A percentile compares a stretch with the other conserved stretches of the same genome.
Conservation (phyloP, 208 protist species). For the Acanthamoeba castellanii region DNA sequence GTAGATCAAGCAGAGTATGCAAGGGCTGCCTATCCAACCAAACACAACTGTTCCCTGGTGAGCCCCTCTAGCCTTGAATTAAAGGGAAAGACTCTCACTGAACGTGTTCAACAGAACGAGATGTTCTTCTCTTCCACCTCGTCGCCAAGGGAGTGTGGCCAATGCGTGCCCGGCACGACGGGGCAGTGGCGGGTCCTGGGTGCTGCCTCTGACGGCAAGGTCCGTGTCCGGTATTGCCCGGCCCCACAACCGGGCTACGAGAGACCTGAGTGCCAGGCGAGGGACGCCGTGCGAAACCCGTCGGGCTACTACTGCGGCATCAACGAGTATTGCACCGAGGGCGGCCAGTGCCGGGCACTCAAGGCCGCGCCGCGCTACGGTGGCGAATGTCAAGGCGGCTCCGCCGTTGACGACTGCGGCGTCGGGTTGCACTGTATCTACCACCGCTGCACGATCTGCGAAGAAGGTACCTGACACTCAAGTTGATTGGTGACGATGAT, state of each 20-base stretch:
- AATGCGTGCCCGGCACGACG: slow-evolving; percentile 17
- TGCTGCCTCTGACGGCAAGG: not conserved
- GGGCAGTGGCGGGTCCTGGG: slow-evolving; percentile 13
- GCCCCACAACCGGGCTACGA: not conserved
- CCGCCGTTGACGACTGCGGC: not conserved
- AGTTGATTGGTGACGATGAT: not conserved
- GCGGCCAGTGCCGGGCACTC: not conserved
- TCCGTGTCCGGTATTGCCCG: not conserved
- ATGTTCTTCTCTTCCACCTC: not conserved
- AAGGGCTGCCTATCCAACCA: not conserved
- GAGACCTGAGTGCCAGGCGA: not conserved
- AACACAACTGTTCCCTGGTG: slow-evolving; percentile 47
- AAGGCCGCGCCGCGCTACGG: not conserved
- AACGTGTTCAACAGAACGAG: not conserved
- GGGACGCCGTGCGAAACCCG: not conserved
- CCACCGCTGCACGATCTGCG: slow-evolving; percentile 40
- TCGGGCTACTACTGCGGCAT: slow-evolving; percentile 44
- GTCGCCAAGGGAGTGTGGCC: not conserved
- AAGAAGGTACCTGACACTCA: slow-evolving; percentile 14
- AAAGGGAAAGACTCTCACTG: too few species aligned
- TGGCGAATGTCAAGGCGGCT: not conserved
- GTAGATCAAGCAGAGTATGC: not conserved
- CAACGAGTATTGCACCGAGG: slow-evolving; percentile 54
- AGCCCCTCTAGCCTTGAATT: too few species aligned
- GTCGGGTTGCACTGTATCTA: slow-evolving; percentile 27